Evolutionary conservation across 306 rosid species (phyloP).

Genomic region (Vigna unguiculata): DNA sequence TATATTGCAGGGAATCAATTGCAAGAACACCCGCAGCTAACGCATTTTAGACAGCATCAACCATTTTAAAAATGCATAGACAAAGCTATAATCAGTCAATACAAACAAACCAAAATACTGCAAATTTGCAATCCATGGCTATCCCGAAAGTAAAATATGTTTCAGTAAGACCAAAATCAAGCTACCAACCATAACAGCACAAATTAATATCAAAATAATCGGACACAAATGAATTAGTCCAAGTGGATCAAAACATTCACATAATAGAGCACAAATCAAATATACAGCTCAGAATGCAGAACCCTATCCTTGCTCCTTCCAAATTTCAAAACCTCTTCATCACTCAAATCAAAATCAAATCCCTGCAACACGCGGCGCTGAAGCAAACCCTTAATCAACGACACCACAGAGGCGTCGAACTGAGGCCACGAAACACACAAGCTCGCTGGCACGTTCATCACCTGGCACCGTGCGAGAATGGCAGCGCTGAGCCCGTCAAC

Average conservation of each 20-base stretch:
- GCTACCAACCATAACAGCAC: neutral
- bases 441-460: conserved; percentile 61
- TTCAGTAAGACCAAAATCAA: neutral
- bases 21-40: neutral
- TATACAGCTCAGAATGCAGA: conserved; percentile 68
- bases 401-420: conserved; percentile 57
- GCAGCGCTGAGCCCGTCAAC: conserved; percentile 85
- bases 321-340: conserved; percentile 37
- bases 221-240: neutral
- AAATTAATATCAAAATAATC: neutral
- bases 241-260: neutral
- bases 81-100: neutral
- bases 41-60: conserved; percentile 1
- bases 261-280: conserved; percentile 41
- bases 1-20: neutral
- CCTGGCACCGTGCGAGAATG: conserved; percentile 67
- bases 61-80: neutral
- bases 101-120: neutral
- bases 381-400: conserved; percentile 58
- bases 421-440: conserved; percentile 84
- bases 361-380: conserved; percentile 50
- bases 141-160: neutral
- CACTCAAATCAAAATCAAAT: conserved; percentile 45
- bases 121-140: conserved; percentile 12
- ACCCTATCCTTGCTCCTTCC: conserved; percentile 58